phyloP scores from a whole-genome alignment of 2,329 filamentous ascomycete genomes.

The Epichloe brachyelytri region DNA sequence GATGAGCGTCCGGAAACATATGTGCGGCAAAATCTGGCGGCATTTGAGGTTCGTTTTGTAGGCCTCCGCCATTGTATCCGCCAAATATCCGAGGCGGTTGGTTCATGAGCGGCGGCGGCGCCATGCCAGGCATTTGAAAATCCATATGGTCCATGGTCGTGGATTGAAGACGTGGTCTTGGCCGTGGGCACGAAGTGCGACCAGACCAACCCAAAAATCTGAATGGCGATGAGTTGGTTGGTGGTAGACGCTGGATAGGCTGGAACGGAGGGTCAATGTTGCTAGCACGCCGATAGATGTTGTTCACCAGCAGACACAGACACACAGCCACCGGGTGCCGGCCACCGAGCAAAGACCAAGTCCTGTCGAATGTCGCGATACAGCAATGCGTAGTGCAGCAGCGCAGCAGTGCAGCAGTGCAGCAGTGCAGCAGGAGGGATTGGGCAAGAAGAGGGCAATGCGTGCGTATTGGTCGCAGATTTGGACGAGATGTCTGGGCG shows the following conservation, averaged over 20 bases:
- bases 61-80: conserved; percentile 44
- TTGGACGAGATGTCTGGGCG: neutral
- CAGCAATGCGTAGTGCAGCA: neutral
- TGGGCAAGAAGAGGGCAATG: too few relatives aligned
- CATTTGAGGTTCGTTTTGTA: conserved; percentile 39
- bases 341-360: too few relatives aligned
- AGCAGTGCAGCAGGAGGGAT: too few relatives aligned
- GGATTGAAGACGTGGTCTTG: neutral
- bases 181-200: neutral
- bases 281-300: too few relatives aligned
- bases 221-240: neutral
- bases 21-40: conserved; percentile 45
- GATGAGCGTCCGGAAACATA: conserved; percentile 44
- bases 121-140: conserved; percentile 46
- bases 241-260: neutral
- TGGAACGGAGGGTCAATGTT: too few relatives aligned
- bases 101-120: conserved; percentile 46
- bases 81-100: conserved; percentile 60
- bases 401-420: too few relatives aligned
- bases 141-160: conserved; percentile 33
- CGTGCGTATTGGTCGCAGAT: neutral
- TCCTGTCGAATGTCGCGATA: neutral
- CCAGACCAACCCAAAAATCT: neutral
- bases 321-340: too few relatives aligned
- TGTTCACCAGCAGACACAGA: too few relatives aligned